Base-by-base conservation (phyloP, 768 basidiomycete genomes). In the Mycena floridula region DNA sequence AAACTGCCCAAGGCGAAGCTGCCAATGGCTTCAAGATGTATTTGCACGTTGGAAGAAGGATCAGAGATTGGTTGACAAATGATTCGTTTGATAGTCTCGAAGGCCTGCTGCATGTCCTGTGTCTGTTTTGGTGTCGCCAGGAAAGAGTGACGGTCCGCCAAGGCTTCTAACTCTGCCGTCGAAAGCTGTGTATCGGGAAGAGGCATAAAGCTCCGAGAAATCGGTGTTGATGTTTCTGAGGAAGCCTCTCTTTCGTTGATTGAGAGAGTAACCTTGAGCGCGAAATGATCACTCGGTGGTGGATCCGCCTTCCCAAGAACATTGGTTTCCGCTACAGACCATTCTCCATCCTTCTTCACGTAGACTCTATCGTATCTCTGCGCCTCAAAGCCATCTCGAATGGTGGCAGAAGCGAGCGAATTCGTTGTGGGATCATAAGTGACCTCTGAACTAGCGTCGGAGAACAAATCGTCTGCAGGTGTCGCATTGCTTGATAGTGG, bases 311-410 rank as follows among this genome's bases (percentile, higher is more conserved):
- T 27, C 5, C 43, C 43, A n/a, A 44, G 25, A 15, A 44, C 3
- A 13, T 12, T 22, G 11, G 44, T 45, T 2, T n/a, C 22, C 44
- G 25, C 20, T 15, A 40, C 4, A 12, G 25, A 24, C 37, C 43
- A 44, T 16, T 41, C 24, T 11, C 25, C 37, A 13, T 16, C 38
- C 11, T 22, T 28, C 44, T 46, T 47, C 25, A 53, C 16, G 25
- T 45, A 57, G 4, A 57, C 30, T 18, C 55, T 46, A 43, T 57
- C 55, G 27, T 55, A 55, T 18, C 55, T 36, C 42, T 56, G 52
- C 9, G 51, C 44, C 20, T 44, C 40, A 15, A 27, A 15, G 25
- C 45, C 42, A 37, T 50, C 44, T n/a, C 45, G 26, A 7, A 48
- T 37, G 7, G 55, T 57, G 24, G 41, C 26, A 25, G 52, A 43